Evolutionary conservation across 495 filamentous ascomycete species (phyloP).

Genomic region (Tuber borchii): DNA sequence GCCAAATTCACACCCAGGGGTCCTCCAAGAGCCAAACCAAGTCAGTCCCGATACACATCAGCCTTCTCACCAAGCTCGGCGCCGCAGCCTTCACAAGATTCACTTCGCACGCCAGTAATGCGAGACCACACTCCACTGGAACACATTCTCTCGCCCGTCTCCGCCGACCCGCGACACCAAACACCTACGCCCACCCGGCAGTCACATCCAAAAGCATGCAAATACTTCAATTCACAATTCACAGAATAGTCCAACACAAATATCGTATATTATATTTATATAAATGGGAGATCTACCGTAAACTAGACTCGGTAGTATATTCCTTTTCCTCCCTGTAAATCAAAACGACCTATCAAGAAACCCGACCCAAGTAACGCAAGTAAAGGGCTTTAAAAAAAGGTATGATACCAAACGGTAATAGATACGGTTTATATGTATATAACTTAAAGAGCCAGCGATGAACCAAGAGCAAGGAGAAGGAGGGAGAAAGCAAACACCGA

Average conservation of each 20-base stretch:
- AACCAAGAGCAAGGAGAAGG: neutral
- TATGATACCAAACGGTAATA: conserved; percentile 4
- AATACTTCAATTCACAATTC: conserved; percentile 3
- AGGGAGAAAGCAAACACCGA: neutral
- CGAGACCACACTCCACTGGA: neutral
- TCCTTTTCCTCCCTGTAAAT: neutral
- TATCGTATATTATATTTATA: neutral
- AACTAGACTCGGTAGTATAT: neutral
- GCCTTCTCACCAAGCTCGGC: no score
- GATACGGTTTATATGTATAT: conserved; percentile 5
- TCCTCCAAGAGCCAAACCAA: neutral
- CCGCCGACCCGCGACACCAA: neutral
- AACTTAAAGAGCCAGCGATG: neutral
- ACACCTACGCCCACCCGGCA: neutral
- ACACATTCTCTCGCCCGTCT: neutral
- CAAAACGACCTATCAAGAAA: neutral
- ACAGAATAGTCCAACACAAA: neutral
- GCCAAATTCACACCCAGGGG: neutral
- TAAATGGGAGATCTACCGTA: neutral
- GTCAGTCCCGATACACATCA: neutral
- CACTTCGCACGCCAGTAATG: neutral
- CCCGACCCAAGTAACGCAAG: neutral
- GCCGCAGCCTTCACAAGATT: neutral
- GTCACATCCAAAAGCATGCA: neutral
- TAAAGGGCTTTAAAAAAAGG: conserved; percentile 3